phyloP scores from a whole-genome alignment of 139 green algal species.

The Pleodorina starrii region DNA sequence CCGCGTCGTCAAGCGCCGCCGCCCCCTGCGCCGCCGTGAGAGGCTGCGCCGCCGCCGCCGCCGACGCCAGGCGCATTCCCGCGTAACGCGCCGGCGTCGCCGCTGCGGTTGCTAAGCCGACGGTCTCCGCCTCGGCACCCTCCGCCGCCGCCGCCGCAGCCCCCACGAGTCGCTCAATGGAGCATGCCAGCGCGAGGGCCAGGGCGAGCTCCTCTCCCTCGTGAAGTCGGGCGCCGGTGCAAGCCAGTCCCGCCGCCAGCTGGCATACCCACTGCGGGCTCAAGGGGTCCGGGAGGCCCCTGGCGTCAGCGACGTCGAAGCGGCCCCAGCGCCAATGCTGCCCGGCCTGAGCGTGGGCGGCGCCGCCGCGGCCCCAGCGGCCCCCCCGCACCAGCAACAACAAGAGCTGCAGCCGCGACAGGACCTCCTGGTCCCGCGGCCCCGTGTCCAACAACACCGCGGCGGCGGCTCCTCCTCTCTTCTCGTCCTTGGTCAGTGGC shows the following conservation, averaged over 20 bases:
- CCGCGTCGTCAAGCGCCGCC: background rate
- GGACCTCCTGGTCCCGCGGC: background rate
- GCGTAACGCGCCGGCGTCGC: background rate
- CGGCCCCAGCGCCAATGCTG: too few species aligned
- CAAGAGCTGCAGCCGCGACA: background rate
- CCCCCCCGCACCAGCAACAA: background rate
- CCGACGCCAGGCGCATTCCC: too few species aligned
- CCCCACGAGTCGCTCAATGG: background rate
- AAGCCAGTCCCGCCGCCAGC: background rate
- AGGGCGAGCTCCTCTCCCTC: background rate
- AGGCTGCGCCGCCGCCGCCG: background rate
- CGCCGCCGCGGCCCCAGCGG: background rate
- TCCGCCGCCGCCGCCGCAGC: background rate
- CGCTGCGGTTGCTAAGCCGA: too few species aligned
- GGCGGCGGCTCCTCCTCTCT: background rate
- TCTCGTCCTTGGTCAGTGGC: background rate
- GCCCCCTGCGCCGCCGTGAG: background rate
- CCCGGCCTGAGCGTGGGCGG: too few species aligned
- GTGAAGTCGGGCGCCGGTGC: background rate
- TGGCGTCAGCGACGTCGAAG: too few species aligned
- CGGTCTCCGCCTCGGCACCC: background rate
- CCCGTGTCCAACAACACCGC: background rate
- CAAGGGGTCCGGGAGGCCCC: too few species aligned
- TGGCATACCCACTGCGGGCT: background rate
- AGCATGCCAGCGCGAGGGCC: background rate